Evolutionary conservation across 2,329 filamentous ascomycete species (phyloP).

Genomic region (Thelonectria blattea): DNA sequence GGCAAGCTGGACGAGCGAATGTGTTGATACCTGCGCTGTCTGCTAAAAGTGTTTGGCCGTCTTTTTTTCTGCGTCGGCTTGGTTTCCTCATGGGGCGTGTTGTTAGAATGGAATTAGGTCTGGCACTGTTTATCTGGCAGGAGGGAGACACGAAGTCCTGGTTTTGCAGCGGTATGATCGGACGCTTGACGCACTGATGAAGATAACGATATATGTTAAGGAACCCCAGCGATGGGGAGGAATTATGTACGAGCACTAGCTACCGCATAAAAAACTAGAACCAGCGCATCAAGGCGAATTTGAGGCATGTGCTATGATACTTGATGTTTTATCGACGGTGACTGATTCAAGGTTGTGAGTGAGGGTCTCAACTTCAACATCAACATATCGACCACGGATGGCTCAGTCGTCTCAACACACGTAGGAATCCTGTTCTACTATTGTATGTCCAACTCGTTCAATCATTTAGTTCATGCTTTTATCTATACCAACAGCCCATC

Average conservation of each 20-base stretch:
- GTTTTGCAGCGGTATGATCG: constrained; percentile 14
- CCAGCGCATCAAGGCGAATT: constrained; percentile 2
- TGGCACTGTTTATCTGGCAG: background rate
- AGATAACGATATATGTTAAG: constrained; percentile 10
- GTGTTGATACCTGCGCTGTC: background rate
- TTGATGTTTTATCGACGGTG: background rate
- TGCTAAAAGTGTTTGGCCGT: background rate
- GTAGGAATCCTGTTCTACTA: background rate
- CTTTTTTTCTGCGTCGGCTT: background rate
- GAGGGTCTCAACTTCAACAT: too few relatives aligned
- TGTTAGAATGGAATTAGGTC: background rate
- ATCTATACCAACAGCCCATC: constrained; percentile 15
- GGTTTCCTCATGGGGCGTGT: background rate
- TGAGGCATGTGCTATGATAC: background rate
- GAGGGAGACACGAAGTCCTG: background rate
- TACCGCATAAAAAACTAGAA: constrained; percentile 7
- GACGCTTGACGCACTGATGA: constrained; percentile 1
- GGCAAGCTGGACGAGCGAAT: constrained; percentile 17
- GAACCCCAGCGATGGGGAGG: background rate
- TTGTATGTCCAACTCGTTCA: background rate
- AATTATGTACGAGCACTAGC: constrained; percentile 8
- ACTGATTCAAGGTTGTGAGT: background rate
- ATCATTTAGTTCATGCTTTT: constrained; percentile 14
- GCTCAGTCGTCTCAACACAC: background rate
- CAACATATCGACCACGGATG: background rate